Conservation (phyloP, 108 stramenopile genomes). For the Cyclotella baltica region DNA sequence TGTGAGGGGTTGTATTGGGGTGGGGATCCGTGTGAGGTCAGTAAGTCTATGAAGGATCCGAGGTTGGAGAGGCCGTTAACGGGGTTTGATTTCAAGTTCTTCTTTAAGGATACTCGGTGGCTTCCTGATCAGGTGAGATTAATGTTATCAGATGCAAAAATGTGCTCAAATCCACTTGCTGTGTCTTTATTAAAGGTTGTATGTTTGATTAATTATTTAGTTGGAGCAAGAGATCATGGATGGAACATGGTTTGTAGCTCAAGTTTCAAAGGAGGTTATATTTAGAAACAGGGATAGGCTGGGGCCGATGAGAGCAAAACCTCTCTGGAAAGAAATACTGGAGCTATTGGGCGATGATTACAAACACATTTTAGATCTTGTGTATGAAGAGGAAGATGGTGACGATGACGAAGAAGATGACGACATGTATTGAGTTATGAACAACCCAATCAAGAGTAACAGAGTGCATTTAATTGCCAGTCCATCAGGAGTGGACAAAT, state of each 20-base stretch:
- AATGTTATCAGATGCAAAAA: too few species aligned
- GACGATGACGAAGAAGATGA: slow-evolving; percentile 37
- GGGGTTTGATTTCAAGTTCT: slow-evolving; percentile 92
- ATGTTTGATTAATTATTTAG: slow-evolving; percentile 6
- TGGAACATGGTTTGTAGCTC: slow-evolving; percentile 66
- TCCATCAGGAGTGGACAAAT: too few species aligned
- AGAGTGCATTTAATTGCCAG: too few species aligned
- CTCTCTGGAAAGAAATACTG: slow-evolving; percentile 89
- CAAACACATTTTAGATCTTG: slow-evolving; percentile 57
- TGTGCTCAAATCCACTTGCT: too few species aligned
- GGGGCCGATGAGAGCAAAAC: slow-evolving; percentile 82
- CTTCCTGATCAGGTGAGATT: slow-evolving; percentile 45
- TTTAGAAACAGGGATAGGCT: slow-evolving; percentile 80
- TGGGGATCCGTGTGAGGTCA: slow-evolving; percentile 82
- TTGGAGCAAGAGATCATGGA: slow-evolving; percentile 69
- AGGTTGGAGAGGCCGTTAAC: slow-evolving; percentile 59
- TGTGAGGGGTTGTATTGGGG: slow-evolving; percentile 83
- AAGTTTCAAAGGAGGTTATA: slow-evolving; percentile 67
- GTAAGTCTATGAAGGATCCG: slow-evolving; percentile 73
- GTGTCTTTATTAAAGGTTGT: background rate
- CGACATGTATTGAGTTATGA: background rate
- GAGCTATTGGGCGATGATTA: slow-evolving; percentile 82
- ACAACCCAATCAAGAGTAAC: too few species aligned
- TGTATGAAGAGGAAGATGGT: slow-evolving; percentile 60
- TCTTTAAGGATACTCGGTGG: slow-evolving; percentile 83